These are phyloP conservation scores for Amanita rubescens DNA, from an alignment of 768 basidiomycete genomes.

Conservation along the genomic window DNA sequence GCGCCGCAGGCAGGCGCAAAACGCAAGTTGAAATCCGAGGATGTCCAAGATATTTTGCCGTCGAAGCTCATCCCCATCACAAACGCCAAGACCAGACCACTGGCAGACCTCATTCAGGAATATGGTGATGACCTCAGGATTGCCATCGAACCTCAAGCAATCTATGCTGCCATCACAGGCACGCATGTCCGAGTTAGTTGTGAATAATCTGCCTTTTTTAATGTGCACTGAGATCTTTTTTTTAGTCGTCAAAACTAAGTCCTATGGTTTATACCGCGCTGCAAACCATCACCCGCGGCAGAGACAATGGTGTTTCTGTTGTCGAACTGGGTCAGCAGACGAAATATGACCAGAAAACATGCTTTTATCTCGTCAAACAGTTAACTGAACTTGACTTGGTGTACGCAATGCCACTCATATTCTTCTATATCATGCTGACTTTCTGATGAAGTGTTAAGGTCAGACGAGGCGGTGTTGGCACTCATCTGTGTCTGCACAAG, in stretches of 20 bases:
- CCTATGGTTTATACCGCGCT: slow-evolving; percentile 81
- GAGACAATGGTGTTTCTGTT: slow-evolving; percentile 71
- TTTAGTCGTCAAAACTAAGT: slow-evolving; percentile 70
- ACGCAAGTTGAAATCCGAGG: slow-evolving; percentile 53
- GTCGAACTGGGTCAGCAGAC: slow-evolving; percentile 72
- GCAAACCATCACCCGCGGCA: slow-evolving; percentile 76
- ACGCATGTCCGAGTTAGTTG: slow-evolving; percentile 70
- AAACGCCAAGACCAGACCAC: slow-evolving; percentile 44
- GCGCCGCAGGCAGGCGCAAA: slow-evolving; percentile 68
- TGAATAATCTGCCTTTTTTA: slow-evolving; percentile 1
- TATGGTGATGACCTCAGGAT: slow-evolving; percentile 65
- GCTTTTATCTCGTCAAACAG: slow-evolving; percentile 79
- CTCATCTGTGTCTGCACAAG: slow-evolving; percentile 74
- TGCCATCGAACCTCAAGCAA: slow-evolving; percentile 66
- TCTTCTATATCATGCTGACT: background rate
- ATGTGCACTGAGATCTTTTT: slow-evolving; percentile 6
- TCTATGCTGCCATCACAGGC: slow-evolving; percentile 76
- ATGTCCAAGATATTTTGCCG: slow-evolving; percentile 32
- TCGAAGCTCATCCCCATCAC: slow-evolving; percentile 45
- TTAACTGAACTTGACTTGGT: slow-evolving; percentile 67
- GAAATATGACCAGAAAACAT: slow-evolving; percentile 83
- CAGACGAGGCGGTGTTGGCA: slow-evolving; percentile 68
- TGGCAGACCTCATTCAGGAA: slow-evolving; percentile 48
- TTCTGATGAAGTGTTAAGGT: slow-evolving; percentile 55
- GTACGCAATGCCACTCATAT: slow-evolving; percentile 31